Percentiles rank a stretch among this genome's conserved stretches.
Conservation (phyloP, 2,329 filamentous ascomycete species). For the Colletotrichum camelliae region DNA sequence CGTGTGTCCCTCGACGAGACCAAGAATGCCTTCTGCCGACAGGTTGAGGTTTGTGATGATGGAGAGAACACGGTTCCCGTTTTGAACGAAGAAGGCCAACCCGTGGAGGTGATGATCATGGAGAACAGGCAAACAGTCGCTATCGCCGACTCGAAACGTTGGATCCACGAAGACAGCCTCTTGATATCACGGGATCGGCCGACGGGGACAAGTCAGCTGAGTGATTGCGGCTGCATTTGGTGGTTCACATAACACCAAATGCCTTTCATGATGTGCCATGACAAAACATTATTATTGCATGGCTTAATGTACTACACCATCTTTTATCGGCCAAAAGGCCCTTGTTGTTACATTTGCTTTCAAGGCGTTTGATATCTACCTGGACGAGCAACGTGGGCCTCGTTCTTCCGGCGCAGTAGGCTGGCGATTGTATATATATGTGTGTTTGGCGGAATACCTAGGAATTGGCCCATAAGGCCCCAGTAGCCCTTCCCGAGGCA, state of each 20-base stretch:
- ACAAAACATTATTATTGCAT: not conserved
- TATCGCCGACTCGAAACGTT: conserved; percentile 15
- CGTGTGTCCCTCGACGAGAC: conserved; percentile 41
- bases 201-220: conserved; percentile 40
- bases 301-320: not conserved
- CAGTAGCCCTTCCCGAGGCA: not conserved
- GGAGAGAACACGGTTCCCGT: conserved; percentile 41
- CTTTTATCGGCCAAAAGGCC: not conserved
- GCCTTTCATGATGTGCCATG: not conserved
- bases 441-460: not conserved
- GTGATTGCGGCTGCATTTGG: conserved; percentile 60
- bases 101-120: conserved; percentile 47
- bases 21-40: conserved; percentile 49
- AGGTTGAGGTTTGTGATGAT: conserved; percentile 49
- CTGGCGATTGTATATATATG: conserved; percentile 7
- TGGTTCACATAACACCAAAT: conserved; percentile 42
- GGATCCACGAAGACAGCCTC: conserved; percentile 13
- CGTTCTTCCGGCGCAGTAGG: not conserved
- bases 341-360: not conserved
- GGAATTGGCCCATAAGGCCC: not conserved
- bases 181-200: conserved; percentile 10
- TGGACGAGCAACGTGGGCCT: conserved; percentile 1
- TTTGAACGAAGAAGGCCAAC: conserved; percentile 40
- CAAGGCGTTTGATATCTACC: not conserved
- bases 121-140: conserved; percentile 36